Evolutionary conservation across 2,329 filamentous ascomycete genomes (phyloP).

Genomic region (Westerdykella ornata): DNA sequence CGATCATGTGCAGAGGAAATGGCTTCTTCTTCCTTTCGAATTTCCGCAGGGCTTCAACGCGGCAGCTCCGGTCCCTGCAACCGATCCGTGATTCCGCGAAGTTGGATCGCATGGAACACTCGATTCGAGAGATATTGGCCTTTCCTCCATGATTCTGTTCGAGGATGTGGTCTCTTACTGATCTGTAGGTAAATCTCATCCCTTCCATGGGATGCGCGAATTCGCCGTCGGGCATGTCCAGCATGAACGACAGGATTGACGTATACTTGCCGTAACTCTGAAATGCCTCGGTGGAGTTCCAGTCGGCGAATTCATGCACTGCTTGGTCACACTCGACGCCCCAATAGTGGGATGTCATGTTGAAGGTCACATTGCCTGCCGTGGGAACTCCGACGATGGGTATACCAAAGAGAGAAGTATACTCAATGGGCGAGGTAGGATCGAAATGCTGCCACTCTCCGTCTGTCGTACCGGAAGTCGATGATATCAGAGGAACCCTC

Average conservation of each 20-base stretch:
- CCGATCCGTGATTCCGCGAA: conserved; percentile 1
- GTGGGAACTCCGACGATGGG: conserved; percentile 10
- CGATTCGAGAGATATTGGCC: neutral
- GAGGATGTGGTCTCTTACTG: neutral
- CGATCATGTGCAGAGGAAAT: neutral
- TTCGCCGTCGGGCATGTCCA: too few species aligned
- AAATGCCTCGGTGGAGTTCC: too few species aligned
- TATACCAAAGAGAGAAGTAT: conserved; percentile 24
- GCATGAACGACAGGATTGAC: too few species aligned
- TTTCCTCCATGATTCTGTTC: neutral
- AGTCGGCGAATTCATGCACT: too few species aligned
- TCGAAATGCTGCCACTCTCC: neutral
- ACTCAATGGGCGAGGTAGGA: conserved; percentile 6
- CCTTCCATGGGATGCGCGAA: too few species aligned
- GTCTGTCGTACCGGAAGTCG: neutral
- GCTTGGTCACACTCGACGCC: neutral
- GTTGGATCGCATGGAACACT: neutral
- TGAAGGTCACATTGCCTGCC: conserved; percentile 13
- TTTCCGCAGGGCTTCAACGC: conserved; percentile 1
- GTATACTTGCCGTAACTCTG: too few species aligned
- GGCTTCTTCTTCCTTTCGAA: neutral
- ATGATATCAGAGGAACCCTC: conserved; percentile 18
- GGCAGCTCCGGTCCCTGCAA: neutral
- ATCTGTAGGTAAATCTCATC: neutral
- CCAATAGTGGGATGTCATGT: conserved; percentile 7